Evolutionary conservation across 2,329 filamentous ascomycete genomes (phyloP), one percentile per base, ranked within the genome.

Genomic region (Paraconiothyrium sp.): DNA sequence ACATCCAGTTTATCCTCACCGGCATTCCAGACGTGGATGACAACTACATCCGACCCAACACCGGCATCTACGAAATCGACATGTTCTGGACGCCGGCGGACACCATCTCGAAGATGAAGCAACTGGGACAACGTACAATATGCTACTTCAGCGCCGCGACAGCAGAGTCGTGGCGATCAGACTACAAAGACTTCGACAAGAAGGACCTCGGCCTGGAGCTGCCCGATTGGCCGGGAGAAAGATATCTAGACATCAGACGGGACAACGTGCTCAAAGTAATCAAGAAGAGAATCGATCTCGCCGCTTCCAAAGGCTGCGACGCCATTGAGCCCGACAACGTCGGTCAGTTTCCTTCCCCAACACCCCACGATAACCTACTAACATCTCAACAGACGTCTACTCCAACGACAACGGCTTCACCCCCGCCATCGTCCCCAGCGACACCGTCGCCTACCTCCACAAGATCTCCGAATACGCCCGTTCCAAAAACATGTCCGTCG

Each of bases 301-400:
- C 71, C 9, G 57, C 47, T n/a, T 4, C 62, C 3, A 78, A 76
- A 54, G 77, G 76, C 0, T 80, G 78, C 54, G 73, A 78, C 62
- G 76, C 75, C 5, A 72, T 79, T 34, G 78, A 80, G 60, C 78
- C 78, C 1, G 78, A 75, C 55, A 75, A 75, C 58, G 66, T 73
- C 47, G 70, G 62, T 72, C 46, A 16, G 70, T 72, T 22, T 16
- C 34, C 16, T 34, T 35, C 59, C 50, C 43, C 24, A 11, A 34
- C 57, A 6, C 16, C 46, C 37, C 13, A n/a, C 1, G 41, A 46
- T 5, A n/a, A 30, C 16, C 13, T 46, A 20, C 9, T 50, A 16
- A 47, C 22, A 16, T 34, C 2, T 24, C 8, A 30, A 37, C 37
- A 70, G 67, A 70, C 35, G 66, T 70, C 37, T 70, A 69, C 51